phyloP scores from a whole-genome alignment of 2,329 filamentous ascomycete genomes.

The Rhynchosporium agropyri region DNA sequence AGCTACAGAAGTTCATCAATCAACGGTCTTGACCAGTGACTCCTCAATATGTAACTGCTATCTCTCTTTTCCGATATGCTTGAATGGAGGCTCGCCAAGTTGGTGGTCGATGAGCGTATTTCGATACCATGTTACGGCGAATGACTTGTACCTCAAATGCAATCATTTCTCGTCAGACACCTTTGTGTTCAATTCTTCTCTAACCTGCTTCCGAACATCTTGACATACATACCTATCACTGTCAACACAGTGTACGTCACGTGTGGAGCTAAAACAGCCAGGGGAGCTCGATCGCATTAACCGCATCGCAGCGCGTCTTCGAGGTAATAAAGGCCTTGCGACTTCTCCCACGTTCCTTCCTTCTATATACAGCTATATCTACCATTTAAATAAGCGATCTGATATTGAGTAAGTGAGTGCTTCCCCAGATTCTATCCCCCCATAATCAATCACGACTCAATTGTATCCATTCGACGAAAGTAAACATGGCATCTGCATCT shows the following conservation, averaged over 20 bases:
- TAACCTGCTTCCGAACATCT: too few relatives aligned
- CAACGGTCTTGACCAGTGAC: too few relatives aligned
- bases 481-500: neutral
- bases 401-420: neutral
- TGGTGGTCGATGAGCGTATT: too few relatives aligned
- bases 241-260: neutral
- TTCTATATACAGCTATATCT: neutral
- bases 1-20: too few relatives aligned
- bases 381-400: neutral
- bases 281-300: neutral
- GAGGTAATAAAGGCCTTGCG: neutral
- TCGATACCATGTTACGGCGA: too few relatives aligned
- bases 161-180: too few relatives aligned
- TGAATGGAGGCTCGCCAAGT: too few relatives aligned
- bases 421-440: neutral
- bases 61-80: too few relatives aligned
- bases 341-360: neutral
- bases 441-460: neutral
- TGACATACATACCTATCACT: too few relatives aligned
- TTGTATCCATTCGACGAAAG: neutral
- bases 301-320: neutral
- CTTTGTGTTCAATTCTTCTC: too few relatives aligned
- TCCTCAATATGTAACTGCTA: too few relatives aligned
- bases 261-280: neutral
- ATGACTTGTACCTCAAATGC: too few relatives aligned